Evolutionary conservation across 2,329 filamentous ascomycete genomes (phyloP), one percentile per base, ranked within the genome.

Genomic region (Penicillium sp.): DNA sequence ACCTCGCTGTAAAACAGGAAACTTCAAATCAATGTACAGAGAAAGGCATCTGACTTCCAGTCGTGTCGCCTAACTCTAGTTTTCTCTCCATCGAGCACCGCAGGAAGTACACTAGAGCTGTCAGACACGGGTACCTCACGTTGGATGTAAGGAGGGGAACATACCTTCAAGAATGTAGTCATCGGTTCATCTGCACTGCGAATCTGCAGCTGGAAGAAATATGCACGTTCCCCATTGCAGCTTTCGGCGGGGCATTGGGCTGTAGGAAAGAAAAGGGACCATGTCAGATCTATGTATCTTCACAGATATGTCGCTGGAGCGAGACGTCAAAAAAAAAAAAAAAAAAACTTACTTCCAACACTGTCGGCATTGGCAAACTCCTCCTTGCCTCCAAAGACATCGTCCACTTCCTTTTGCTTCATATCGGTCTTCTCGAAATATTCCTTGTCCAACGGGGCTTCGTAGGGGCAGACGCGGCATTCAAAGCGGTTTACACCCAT

Each of bases 111-210:
- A 79, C 76, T 78, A 55, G 35, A 56, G 58, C 50, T 47, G 55
- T 61, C 55, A 67, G 56, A 62, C 50, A 67, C 60, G 59, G 51
- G 10, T 45, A 38, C 47, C 48, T 29, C 56, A 47, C 48, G 41
- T 49, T 50, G 50, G 44, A 62, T 47, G 53, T 54, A 60, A 57
- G 53, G 47, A 47, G 39, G 47, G 16, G 8, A 23, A 67, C 76
- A 51, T 68, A 90, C 89, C 84, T 91, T 94, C 77, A 88, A 95
- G 76, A 97, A 97, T 57, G 86, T 93, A 62, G 94, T 99, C 89
- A 96, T 97, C 57, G 94, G 94, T 81, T 99, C 94, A 77, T 99
- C 94, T 48, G 94, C 94, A 79, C 91, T 96, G 65, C 94, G 86
- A 76, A 97, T 97, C 81, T 99, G 94, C 65, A 97, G 86, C 80